Evolutionary conservation across 768 basidiomycete genomes (phyloP).

Genomic region (Boletus vinaceobasis): DNA sequence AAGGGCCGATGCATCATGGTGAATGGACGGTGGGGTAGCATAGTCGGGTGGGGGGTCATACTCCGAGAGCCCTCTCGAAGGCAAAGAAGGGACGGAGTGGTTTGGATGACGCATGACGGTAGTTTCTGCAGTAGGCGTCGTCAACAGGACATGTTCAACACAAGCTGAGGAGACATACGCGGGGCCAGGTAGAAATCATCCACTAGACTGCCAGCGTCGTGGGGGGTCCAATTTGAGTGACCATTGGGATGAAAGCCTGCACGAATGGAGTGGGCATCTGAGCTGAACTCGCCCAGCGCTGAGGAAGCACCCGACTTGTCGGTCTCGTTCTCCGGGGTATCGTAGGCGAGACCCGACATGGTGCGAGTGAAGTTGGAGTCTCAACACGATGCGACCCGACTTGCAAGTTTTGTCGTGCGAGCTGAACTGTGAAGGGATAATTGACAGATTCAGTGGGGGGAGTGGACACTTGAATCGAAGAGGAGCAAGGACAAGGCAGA

Average conservation of each 20-base stretch:
- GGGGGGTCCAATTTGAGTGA: constrained; percentile 4
- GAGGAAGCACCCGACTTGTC: constrained; percentile 7
- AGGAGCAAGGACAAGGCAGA: background rate
- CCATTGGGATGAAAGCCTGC: constrained; percentile 1
- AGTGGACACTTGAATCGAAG: background rate
- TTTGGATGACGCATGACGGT: constrained; percentile 44
- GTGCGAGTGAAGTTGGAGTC: background rate
- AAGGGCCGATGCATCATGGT: constrained; percentile 39
- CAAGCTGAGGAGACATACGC: constrained; percentile 18
- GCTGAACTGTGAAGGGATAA: background rate
- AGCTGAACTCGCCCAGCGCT: background rate
- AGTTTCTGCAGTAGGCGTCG: constrained; percentile 12
- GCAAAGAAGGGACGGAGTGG: constrained; percentile 45
- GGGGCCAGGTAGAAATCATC: constrained; percentile 20
- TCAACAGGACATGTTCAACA: constrained; percentile 6
- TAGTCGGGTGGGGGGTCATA: constrained; percentile 26
- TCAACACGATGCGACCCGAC: background rate
- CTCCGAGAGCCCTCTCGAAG: constrained; percentile 36
- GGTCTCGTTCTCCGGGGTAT: constrained; percentile 18
- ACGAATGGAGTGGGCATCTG: background rate
- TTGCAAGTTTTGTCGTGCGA: background rate
- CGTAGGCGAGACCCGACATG: constrained; percentile 33
- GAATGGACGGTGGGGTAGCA: constrained; percentile 36
- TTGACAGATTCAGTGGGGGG: background rate
- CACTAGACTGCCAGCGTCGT: constrained; percentile 2